These are phyloP conservation scores for Saccharomycopsis fibuligera DNA, from an alignment of 805 yeast species.

Conservation along the genomic window DNA sequence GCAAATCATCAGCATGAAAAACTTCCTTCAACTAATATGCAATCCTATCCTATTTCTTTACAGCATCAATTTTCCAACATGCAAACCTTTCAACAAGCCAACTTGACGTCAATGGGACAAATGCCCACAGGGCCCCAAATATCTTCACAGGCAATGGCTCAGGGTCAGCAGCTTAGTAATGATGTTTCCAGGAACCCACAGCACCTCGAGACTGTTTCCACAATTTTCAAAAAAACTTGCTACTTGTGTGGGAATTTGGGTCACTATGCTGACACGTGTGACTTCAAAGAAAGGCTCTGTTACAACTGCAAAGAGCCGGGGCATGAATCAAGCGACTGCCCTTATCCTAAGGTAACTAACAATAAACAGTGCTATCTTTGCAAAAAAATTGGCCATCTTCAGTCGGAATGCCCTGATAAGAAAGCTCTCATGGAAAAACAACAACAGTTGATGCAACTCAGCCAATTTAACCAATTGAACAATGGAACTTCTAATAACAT, in stretches of 20 bases:
- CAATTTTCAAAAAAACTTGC: slow-evolving; percentile 28
- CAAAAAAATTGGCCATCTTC: slow-evolving; percentile 28
- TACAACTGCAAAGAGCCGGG: slow-evolving; percentile 30
- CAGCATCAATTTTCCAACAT: no score
- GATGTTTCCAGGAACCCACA: no score
- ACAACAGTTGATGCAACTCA: not conserved
- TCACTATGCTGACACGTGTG: slow-evolving; percentile 28
- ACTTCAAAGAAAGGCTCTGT: slow-evolving; percentile 25
- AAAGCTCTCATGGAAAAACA: not conserved
- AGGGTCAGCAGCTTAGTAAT: no score
- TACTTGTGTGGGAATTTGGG: slow-evolving; percentile 29
- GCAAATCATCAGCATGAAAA: no score
- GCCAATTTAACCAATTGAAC: not conserved
- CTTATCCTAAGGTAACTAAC: slow-evolving; percentile 22
- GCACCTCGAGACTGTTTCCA: no score
- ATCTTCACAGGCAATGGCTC: no score
- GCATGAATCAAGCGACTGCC: slow-evolving; percentile 27
- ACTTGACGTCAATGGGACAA: no score
- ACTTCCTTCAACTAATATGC: no score
- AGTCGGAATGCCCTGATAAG: slow-evolving; percentile 25
- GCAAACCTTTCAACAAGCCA: no score
- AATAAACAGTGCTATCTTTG: slow-evolving; percentile 29
- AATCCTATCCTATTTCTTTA: no score
- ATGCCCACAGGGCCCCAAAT: no score
- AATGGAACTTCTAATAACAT: no score